Base-by-base conservation (phyloP, 2,329 filamentous ascomycete genomes). In the Verticillium alfalfae region DNA sequence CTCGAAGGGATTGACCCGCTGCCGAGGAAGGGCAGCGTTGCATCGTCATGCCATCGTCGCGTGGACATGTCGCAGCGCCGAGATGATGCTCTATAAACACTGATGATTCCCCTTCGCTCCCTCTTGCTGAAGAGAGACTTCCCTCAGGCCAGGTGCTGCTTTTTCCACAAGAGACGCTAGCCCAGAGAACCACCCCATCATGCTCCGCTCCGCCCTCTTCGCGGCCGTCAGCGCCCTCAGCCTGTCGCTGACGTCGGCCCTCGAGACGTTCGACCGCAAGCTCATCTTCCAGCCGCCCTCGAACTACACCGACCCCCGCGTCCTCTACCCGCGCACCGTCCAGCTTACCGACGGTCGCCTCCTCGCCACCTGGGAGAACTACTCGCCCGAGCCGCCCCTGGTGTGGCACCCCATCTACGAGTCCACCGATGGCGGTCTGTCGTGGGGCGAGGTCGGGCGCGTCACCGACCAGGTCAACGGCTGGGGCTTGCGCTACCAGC, bases 401-500 rank as follows among this genome's bases (percentile, higher is more conserved):
- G 82, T 84, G 12, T 77, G 76, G 71, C 87, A 85, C 69, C 85
- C 82, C 60, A 80, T 85, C 66, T 83, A 77, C 67, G 72, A 76
- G 64, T 84, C 81, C 45, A 73, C 68, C n/a, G 83, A 88, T 68
- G 73, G 78, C 39, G 85, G 85, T 13, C 69, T 77, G 59, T 86
- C 82, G 1, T 92, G 89, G 89, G 77, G 78, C 16, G 82, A 88
- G 69, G 77, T 89, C 58, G 85, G 86, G 5, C 79, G 80, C 16
- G 84, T 91, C 10, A 76, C 84, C 15, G 89, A 92, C 69, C 79
- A 83, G 57, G 84, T 83, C 36, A 87, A 89, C 65, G 81, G 81
- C 52, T 86, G 84, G 76, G 89, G 89, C 22, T 71, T 90, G 60
- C 81, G 87, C 36, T 90, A 90, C 68, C 89, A 92, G 68, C 89